phyloP scores from a whole-genome alignment of 441 rosid genomes.

The Cnidoscolus chayamansa region DNA sequence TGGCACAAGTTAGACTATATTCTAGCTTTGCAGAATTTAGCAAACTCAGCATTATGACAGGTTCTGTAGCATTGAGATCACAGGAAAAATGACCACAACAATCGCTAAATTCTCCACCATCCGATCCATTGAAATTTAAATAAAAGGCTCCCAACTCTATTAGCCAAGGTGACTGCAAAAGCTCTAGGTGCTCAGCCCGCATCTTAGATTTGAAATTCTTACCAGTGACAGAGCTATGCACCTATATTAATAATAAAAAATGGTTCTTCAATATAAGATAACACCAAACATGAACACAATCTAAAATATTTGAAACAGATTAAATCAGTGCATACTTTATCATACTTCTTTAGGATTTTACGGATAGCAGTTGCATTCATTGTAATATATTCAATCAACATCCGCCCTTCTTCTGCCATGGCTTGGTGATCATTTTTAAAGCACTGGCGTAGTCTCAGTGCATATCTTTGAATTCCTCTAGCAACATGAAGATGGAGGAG shows the following conservation, averaged over 20 bases:
- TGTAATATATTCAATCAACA: conserved; percentile 67
- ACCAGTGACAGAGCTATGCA: conserved; percentile 79
- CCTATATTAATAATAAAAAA: conserved; percentile 34
- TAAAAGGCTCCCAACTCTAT: conserved; percentile 86
- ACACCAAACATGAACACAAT: neutral
- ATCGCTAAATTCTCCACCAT: conserved; percentile 37
- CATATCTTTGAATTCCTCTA: conserved; percentile 60
- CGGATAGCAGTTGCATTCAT: conserved; percentile 89
- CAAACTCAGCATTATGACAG: conserved; percentile 55
- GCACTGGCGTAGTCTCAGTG: conserved; percentile 44
- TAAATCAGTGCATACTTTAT: conserved; percentile 46
- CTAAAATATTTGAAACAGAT: neutral
- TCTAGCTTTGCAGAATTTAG: conserved; percentile 58
- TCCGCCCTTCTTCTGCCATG: conserved; percentile 56
- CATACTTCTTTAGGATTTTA: conserved; percentile 90
- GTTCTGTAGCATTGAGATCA: conserved; percentile 44
- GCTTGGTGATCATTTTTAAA: conserved; percentile 47
- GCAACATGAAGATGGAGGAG: conserved; percentile 77
- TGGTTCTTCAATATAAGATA: neutral
- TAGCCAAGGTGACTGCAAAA: conserved; percentile 88
- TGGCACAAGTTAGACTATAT: conserved; percentile 70
- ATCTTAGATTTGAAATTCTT: conserved; percentile 71
- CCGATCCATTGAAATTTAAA: conserved; percentile 55
- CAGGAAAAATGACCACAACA: conserved; percentile 52
- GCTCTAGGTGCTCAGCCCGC: conserved; percentile 79